phyloP scores from a whole-genome alignment of 2,329 filamentous ascomycete genomes.

The Botrytis squamosa region DNA sequence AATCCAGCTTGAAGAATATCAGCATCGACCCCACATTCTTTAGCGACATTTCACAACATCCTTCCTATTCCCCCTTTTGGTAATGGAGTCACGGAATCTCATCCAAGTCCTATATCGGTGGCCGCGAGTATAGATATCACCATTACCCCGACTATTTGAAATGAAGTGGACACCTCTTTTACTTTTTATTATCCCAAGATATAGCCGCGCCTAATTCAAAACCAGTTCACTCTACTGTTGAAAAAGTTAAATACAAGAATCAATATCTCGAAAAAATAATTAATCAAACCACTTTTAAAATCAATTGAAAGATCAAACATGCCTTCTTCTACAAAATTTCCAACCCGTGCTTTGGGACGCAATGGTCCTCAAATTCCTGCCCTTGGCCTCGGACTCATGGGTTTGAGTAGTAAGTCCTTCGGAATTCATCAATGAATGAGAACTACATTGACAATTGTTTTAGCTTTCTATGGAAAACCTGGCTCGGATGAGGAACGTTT shows the following conservation, averaged over 20 bases:
- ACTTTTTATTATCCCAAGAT: conserved; percentile 5
- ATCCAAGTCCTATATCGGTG: conserved; percentile 8
- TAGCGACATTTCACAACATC: not conserved
- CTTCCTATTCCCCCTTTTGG: conserved; percentile 14
- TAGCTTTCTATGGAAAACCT: conserved; percentile 36
- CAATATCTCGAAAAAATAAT: not conserved
- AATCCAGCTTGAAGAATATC: conserved; percentile 4
- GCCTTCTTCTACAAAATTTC: conserved; percentile 22
- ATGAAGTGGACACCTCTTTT: conserved; percentile 1
- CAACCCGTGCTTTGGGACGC: conserved; percentile 22
- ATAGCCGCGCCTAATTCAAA: not conserved
- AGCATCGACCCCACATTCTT: not conserved
- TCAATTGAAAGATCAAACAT: not conserved
- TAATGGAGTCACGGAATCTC: conserved; percentile 18
- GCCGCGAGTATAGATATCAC: conserved; percentile 11
- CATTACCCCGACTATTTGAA: conserved; percentile 14
- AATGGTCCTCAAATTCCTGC: conserved; percentile 24
- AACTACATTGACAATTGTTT: not conserved
- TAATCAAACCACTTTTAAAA: not conserved
- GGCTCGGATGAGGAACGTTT: conserved; percentile 40
- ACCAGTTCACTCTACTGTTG: not conserved
- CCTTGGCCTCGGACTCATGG: conserved; percentile 25
- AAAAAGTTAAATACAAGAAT: not conserved
- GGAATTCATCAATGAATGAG: not conserved
- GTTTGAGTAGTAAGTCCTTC: conserved; percentile 18